Evolutionary conservation across 805 yeast genomes (phyloP).

Genomic region (Kodamaea fukazawae): DNA sequence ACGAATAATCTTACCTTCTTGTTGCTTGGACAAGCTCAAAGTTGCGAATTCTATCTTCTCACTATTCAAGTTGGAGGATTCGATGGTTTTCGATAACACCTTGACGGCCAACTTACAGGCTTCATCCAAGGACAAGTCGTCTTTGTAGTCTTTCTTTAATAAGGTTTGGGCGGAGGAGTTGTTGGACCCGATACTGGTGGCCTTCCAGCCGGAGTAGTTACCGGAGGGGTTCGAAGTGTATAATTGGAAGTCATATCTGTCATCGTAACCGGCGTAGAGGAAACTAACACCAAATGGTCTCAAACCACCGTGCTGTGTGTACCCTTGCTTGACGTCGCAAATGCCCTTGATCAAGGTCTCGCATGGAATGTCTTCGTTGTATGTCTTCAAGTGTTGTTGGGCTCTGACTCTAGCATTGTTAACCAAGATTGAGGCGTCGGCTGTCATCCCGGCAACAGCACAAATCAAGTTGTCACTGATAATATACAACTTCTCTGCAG

Average conservation of each 20-base stretch:
- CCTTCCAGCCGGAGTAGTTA: conserved; percentile 97
- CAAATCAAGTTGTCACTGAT: conserved; percentile 81
- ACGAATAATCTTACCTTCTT: conserved; percentile 54
- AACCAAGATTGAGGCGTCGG: conserved; percentile 91
- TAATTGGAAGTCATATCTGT: conserved; percentile 82
- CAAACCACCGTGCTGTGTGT: conserved; percentile 97
- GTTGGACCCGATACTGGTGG: conserved; percentile 95
- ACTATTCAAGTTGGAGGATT: conserved; percentile 75
- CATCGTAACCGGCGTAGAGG: conserved; percentile 94
- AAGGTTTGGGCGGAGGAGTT: conserved; percentile 94
- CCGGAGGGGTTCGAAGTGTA: conserved; percentile 97
- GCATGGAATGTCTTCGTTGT: conserved; percentile 92
- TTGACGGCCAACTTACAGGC: conserved; percentile 88
- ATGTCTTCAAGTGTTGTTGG: conserved; percentile 79
- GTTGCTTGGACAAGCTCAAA: conserved; percentile 45
- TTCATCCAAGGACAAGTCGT: conserved; percentile 65
- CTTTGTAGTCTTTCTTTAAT: conserved; percentile 91
- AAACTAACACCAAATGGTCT: conserved; percentile 98
- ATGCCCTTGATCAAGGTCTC: conserved; percentile 83
- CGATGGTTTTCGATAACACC: conserved; percentile 92
- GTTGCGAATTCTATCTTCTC: conserved; percentile 95
- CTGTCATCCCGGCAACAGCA: conserved; percentile 97
- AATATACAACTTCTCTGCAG: conserved; percentile 88
- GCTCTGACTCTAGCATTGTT: conserved; percentile 83
- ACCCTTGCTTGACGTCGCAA: conserved; percentile 95